Evolutionary conservation across 192 early-diverging fungal species (phyloP).

Genomic region (Umbelopsis sp.): DNA sequence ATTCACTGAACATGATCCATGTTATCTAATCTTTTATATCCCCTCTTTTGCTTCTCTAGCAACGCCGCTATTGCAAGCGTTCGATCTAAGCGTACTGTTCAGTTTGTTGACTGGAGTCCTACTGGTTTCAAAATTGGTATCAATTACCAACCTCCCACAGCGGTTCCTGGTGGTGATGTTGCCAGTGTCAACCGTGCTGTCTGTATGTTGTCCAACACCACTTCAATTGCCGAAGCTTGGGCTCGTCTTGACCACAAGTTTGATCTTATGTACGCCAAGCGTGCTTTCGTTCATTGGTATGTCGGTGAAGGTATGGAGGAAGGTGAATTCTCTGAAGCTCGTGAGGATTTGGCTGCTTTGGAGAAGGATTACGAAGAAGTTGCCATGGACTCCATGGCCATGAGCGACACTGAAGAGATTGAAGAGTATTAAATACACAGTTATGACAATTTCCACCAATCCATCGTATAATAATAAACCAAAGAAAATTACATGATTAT

Average conservation of each 20-base stretch:
- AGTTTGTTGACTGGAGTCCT: slow-evolving; percentile 97
- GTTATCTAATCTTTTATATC: not conserved
- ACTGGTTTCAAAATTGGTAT: slow-evolving; percentile 86
- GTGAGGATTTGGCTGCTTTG: slow-evolving; percentile 95
- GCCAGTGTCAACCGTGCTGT: slow-evolving; percentile 81
- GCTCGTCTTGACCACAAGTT: slow-evolving; percentile 89
- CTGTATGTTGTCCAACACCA: slow-evolving; percentile 89
- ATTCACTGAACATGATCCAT: no score
- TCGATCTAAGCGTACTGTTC: slow-evolving; percentile 64
- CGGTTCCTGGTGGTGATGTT: slow-evolving; percentile 81
- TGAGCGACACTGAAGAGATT: slow-evolving; percentile 72
- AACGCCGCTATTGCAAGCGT: slow-evolving; percentile 72
- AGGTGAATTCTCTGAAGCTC: slow-evolving; percentile 96
- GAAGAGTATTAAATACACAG: slow-evolving; percentile 36
- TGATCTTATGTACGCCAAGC: slow-evolving; percentile 85
- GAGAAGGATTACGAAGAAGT: slow-evolving; percentile 99
- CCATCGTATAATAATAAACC: not conserved
- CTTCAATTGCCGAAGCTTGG: slow-evolving; percentile 89
- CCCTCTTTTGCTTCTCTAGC: not conserved
- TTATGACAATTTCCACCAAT: not conserved
- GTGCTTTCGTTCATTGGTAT: slow-evolving; percentile 96
- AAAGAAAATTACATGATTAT: no score
- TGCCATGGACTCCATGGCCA: slow-evolving; percentile 87
- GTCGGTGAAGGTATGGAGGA: slow-evolving; percentile 96
- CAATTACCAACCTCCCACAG: slow-evolving; percentile 35